These are phyloP conservation scores for Ustilago cynodontis DNA, from an alignment of 1,284 basidiomycete species.

Conservation along the genomic window DNA sequence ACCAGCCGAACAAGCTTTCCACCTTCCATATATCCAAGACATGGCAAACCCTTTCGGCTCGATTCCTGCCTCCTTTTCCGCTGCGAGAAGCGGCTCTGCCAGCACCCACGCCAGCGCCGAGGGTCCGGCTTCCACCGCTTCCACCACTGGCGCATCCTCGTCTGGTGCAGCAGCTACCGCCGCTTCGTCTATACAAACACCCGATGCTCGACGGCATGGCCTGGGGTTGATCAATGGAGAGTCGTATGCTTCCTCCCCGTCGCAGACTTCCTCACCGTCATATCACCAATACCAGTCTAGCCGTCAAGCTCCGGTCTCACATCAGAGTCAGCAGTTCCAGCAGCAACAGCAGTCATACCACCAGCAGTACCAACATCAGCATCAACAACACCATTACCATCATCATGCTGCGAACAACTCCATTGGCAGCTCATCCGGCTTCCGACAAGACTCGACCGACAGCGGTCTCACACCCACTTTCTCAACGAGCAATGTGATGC, in stretches of 20 bases:
- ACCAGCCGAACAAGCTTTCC: not conserved
- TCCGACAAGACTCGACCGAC: slow-evolving; percentile 31
- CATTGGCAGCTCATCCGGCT: slow-evolving; percentile 32
- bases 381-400: slow-evolving; percentile 9
- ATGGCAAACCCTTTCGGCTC: slow-evolving; percentile 16
- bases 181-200: slow-evolving; percentile 11
- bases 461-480: slow-evolving; percentile 33
- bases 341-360: slow-evolving; percentile 16
- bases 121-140: slow-evolving; percentile 12
- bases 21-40: not conserved
- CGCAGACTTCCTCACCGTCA: slow-evolving; percentile 18
- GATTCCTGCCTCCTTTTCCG: slow-evolving; percentile 11
- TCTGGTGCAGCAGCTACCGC: slow-evolving; percentile 16
- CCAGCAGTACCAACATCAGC: slow-evolving; percentile 13
- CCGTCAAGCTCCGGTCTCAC: slow-evolving; percentile 15
- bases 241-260: slow-evolving; percentile 20
- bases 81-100: slow-evolving; percentile 19
- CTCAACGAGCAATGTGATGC: slow-evolving; percentile 23
- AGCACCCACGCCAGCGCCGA: slow-evolving; percentile 33
- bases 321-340: slow-evolving; percentile 19
- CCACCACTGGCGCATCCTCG: slow-evolving; percentile 11
- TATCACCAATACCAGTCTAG: slow-evolving; percentile 27
- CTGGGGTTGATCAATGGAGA: slow-evolving; percentile 34
- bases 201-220: slow-evolving; percentile 28
- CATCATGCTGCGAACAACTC: slow-evolving; percentile 28